Conservation (phyloP, 345 rosid species). For the Populus alba region DNA sequence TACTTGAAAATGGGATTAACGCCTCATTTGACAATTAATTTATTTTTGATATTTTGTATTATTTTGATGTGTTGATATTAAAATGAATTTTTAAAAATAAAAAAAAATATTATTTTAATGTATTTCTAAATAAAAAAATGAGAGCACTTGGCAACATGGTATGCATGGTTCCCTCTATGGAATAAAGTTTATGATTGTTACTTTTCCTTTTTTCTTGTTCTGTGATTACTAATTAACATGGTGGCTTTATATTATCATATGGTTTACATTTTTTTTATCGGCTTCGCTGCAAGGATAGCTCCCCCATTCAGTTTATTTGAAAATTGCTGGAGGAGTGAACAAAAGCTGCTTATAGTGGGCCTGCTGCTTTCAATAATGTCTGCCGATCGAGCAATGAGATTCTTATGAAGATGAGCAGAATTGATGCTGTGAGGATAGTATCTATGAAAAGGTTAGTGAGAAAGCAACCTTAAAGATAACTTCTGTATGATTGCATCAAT, state of each 20-base stretch:
- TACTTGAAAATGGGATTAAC: not conserved
- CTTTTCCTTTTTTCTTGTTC: conserved; percentile 10
- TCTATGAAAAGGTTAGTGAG: conserved; percentile 27
- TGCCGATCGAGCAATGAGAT: conserved; percentile 21
- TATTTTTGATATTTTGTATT: too few species aligned
- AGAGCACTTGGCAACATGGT: not conserved
- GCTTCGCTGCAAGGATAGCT: conserved; percentile 19
- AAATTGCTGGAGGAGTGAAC: conserved; percentile 11
- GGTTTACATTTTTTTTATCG: conserved; percentile 19
- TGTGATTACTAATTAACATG: not conserved
- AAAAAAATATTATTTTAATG: too few species aligned
- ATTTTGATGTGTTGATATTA: too few species aligned
- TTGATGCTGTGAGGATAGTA: conserved; percentile 45
- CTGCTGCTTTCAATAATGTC: conserved; percentile 19
- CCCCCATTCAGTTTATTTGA: conserved; percentile 24
- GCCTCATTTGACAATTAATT: too few species aligned
- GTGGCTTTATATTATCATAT: not conserved
- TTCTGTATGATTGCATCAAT: conserved; percentile 46
- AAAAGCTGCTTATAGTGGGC: conserved; percentile 23
- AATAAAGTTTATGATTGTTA: not conserved
- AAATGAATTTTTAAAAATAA: too few species aligned
- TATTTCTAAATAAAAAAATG: not conserved
- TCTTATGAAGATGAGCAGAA: conserved; percentile 35
- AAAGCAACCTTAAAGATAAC: conserved; percentile 38
- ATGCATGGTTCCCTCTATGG: not conserved